Percentiles rank a stretch among this genome's conserved stretches.
phyloP scores from a whole-genome alignment of 2,329 filamentous ascomycete genomes.

The Emydomyces testavorans region DNA sequence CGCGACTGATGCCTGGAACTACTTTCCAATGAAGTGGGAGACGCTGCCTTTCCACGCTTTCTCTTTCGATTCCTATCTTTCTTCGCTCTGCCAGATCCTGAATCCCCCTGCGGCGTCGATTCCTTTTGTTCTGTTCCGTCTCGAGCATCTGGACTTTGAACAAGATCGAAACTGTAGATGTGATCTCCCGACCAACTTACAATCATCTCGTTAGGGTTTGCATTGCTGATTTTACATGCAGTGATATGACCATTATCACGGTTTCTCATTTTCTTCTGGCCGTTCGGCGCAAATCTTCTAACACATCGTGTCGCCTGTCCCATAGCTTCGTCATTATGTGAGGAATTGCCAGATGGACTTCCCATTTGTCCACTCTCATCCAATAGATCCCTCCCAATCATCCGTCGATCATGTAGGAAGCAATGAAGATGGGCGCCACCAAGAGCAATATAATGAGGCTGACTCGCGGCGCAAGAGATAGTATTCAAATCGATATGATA shows the following conservation, averaged over 20 bases:
- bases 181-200: slow-evolving; percentile 58
- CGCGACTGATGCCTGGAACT: slow-evolving; percentile 39
- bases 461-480: slow-evolving; percentile 55
- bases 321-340: slow-evolving; percentile 45
- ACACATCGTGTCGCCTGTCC: slow-evolving; percentile 53
- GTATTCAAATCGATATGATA: slow-evolving; percentile 55
- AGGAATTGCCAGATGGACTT: slow-evolving; percentile 32
- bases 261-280: slow-evolving; percentile 39
- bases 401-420: slow-evolving; percentile 57
- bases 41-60: slow-evolving; percentile 43
- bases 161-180: slow-evolving; percentile 55
- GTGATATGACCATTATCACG: slow-evolving; percentile 54
- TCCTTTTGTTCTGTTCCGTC: slow-evolving; percentile 29
- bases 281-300: slow-evolving; percentile 52
- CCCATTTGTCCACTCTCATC: slow-evolving; percentile 42
- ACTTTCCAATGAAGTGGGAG: slow-evolving; percentile 34
- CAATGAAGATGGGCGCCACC: slow-evolving; percentile 58
- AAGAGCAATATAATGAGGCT: slow-evolving; percentile 58
- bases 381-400: slow-evolving; percentile 50
- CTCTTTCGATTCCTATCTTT: slow-evolving; percentile 42
- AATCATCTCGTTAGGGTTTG: slow-evolving; percentile 55
- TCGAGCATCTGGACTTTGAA: slow-evolving; percentile 46
- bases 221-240: slow-evolving; percentile 59
- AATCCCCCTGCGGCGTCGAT: slow-evolving; percentile 20
- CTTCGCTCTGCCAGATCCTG: slow-evolving; percentile 24